Percentiles rank a stretch among this genome's conserved stretches.
Conservation (phyloP, 208 protist species). For the Trypanosomatidae sp. region DNA sequence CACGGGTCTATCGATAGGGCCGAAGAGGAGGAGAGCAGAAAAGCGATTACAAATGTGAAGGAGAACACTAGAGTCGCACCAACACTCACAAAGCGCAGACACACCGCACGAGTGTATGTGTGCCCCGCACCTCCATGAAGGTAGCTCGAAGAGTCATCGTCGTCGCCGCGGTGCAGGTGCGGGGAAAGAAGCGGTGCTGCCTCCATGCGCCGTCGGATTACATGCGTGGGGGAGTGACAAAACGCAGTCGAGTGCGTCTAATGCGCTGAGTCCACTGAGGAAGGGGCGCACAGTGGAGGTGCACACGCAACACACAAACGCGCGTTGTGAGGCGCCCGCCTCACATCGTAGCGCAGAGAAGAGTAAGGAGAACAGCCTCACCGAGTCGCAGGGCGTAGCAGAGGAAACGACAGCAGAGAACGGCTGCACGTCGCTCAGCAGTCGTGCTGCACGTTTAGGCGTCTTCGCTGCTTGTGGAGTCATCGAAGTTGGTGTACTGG, state of each 20-base stretch:
- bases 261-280: background rate
- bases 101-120: background rate
- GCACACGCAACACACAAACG: background rate
- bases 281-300: background rate
- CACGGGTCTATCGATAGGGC: background rate
- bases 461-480: constrained; percentile 28
- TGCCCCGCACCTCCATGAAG: background rate
- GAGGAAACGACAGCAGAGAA: background rate
- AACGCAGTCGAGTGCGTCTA: background rate
- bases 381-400: background rate
- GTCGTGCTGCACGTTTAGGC: background rate
- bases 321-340: background rate
- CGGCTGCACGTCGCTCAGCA: background rate
- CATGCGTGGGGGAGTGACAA: too few relatives aligned
- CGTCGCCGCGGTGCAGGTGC: background rate
- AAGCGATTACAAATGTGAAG: background rate
- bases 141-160: background rate
- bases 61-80: background rate
- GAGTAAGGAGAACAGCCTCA: background rate
- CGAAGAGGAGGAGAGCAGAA: background rate
- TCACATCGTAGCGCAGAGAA: background rate
- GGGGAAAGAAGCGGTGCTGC: background rate
- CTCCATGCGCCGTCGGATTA: background rate
- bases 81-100: background rate
- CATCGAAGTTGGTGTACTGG: constrained; percentile 45